Evolutionary conservation across 2,329 filamentous ascomycete genomes (phyloP).

Genomic region (Claviceps pazoutovae): DNA sequence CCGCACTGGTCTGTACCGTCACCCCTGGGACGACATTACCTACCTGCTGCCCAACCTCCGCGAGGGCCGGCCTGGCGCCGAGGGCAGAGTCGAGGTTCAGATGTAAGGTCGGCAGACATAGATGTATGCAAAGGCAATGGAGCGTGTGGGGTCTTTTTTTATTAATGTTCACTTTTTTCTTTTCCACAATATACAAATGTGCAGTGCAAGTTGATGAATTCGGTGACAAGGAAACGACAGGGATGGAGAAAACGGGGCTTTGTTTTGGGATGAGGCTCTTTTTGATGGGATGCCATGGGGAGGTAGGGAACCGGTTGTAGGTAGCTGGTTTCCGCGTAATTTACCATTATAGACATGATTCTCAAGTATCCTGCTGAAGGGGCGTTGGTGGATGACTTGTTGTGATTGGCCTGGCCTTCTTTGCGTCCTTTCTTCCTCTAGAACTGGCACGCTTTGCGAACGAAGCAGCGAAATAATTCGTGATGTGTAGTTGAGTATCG

Average conservation of each 20-base stretch:
- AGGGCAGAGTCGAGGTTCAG: constrained; percentile 83
- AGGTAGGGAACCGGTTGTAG: constrained; percentile 15
- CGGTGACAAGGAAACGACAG: constrained; percentile 9
- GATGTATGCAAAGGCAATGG: constrained; percentile 4
- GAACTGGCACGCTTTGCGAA: too few species aligned
- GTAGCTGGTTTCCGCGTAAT: constrained; percentile 6
- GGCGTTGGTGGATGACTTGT: background rate
- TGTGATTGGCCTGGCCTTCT: too few species aligned
- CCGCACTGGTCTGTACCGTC: constrained; percentile 94
- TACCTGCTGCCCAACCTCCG: constrained; percentile 76
- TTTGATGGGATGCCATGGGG: constrained; percentile 17
- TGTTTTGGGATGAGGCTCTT: constrained; percentile 6
- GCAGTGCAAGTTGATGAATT: constrained; percentile 20
- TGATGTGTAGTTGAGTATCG: too few species aligned
- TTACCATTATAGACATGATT: constrained; percentile 18
- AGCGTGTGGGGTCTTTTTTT: constrained; percentile 14
- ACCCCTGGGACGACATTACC: constrained; percentile 98
- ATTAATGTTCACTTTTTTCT: background rate
- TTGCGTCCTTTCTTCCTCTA: background rate
- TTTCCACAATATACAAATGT: background rate
- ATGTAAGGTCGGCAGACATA: constrained; percentile 33
- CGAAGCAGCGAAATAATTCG: too few species aligned
- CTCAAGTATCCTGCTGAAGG: background rate
- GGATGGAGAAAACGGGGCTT: background rate
- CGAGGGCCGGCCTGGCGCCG: constrained; percentile 56